Evolutionary conservation across 495 filamentous ascomycete species (phyloP), one percentile per base, ranked within the genome.

Genomic region (Hypoxylon intermedium): DNA sequence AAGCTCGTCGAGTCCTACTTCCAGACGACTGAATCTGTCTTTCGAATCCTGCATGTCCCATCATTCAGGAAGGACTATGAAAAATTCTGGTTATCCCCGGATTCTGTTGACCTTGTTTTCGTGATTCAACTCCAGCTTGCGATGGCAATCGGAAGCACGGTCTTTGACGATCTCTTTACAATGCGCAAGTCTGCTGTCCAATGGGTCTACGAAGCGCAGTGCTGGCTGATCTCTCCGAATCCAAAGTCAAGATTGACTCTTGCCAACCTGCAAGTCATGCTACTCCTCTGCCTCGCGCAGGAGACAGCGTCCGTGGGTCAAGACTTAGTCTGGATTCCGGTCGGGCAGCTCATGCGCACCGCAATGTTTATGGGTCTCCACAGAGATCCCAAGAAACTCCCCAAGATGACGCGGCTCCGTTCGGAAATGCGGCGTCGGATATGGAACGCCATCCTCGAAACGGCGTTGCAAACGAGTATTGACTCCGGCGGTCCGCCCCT

Each of bases 401-500:
- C 63, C 21, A 44, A 19, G 9, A 65, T 53, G 20, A 60, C 51
- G 1, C 24, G 69, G 12, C 77, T 83, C 42, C 76, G 74, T 23
- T 75, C 79, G 33, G 85, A 88, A 62, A 83, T 87, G 75, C 79
- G 83, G n/a, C 73, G 83, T 26, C 77, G 84, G 18, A 69, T 88
- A 11, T 88, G 85, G 85, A 81, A 78, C n/a, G 66, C 62, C 0
- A 48, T 76, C 33, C 80, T 83, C 45, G 81, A 68, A 26, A n/a
- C 66, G 4, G 59, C 63, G 3, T 60, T 85, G 3, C 79, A 85
- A 47, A 68, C 81, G 1, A 79, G 82, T 16, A 49, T 86, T 28
- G 78, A 78, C 51, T 73, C 80, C 3, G 84, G 83, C 5, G 83
- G 82, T 49, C 77, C 82, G 0, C 80, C 83, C 7, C 71, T 78